These are phyloP conservation scores for Trichothecium sympodiale DNA, from an alignment of 2,329 filamentous ascomycete species.

Conservation along the genomic window DNA sequence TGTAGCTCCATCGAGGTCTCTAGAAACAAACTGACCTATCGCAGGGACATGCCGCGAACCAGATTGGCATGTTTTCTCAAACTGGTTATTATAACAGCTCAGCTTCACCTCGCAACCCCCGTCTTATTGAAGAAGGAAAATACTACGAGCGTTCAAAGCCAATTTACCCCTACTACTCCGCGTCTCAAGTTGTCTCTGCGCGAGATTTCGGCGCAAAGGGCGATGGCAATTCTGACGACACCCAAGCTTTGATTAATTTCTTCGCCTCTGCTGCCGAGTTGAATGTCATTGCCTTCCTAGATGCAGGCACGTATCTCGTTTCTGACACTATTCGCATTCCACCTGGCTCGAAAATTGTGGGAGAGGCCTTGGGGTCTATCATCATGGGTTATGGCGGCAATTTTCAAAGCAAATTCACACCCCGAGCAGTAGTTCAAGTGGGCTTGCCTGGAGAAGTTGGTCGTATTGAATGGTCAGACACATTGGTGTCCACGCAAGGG, in stretches of 20 bases:
- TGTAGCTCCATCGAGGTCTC: not conserved
- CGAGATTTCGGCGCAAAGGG: too few relatives aligned
- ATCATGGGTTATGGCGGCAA: constrained; percentile 44
- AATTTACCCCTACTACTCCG: not conserved
- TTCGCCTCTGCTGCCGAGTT: constrained; percentile 41
- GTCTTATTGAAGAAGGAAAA: constrained; percentile 39
- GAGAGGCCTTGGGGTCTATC: constrained; percentile 42
- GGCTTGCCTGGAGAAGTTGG: constrained; percentile 52
- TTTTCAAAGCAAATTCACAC: constrained; percentile 45
- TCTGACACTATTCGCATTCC: constrained; percentile 41
- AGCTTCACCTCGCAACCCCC: constrained; percentile 8
- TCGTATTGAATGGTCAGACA: constrained; percentile 59
- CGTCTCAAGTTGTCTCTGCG: not conserved
- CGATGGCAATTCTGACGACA: too few relatives aligned
- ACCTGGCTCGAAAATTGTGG: constrained; percentile 42
- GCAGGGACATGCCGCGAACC: constrained; percentile 15
- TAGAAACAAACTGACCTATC: constrained; percentile 4
- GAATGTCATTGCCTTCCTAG: constrained; percentile 47
- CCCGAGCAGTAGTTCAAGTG: constrained; percentile 56
- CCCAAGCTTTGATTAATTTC: constrained; percentile 20
- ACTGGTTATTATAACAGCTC: constrained; percentile 11
- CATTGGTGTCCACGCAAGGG: constrained; percentile 59
- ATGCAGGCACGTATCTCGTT: constrained; percentile 50
- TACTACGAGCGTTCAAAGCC: constrained; percentile 63
- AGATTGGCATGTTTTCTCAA: constrained; percentile 10